Percentiles rank a stretch among this genome's conserved stretches.
Evolutionary conservation across 106 monocot species (phyloP).

Genomic region (Acorus calamus): DNA sequence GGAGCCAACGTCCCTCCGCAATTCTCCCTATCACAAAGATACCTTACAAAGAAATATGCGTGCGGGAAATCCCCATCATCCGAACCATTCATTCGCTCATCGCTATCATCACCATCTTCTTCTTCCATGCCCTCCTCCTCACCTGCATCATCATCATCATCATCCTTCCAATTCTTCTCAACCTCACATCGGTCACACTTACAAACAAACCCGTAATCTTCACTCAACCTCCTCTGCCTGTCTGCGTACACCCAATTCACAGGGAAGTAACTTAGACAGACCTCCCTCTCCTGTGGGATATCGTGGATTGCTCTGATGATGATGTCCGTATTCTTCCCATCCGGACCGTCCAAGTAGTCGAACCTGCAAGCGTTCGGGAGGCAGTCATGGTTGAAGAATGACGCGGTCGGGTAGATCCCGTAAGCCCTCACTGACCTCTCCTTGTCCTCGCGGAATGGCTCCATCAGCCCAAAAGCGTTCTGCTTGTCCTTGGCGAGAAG

Average conservation of each 20-base stretch:
- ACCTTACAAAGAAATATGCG: constrained; percentile 77
- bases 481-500: constrained; percentile 54
- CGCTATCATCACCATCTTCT: constrained; percentile 11
- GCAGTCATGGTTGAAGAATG: constrained; percentile 88
- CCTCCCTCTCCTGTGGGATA: constrained; percentile 63
- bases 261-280: constrained; percentile 85
- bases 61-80: constrained; percentile 53
- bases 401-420: constrained; percentile 59
- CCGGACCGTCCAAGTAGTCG: constrained; percentile 48
- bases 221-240: constrained; percentile 57
- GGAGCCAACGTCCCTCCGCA: constrained; percentile 92
- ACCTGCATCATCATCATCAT: constrained; percentile 21
- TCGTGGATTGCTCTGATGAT: constrained; percentile 66
- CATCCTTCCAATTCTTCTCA: constrained; percentile 78
- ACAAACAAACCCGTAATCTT: constrained; percentile 81
- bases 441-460: constrained; percentile 18
- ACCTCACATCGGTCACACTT: constrained; percentile 70
- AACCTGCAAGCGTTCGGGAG: constrained; percentile 88
- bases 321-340: constrained; percentile 35
- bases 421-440: constrained; percentile 43
- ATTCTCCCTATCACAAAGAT: constrained; percentile 49
- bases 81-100: constrained; percentile 5
- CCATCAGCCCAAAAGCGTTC: constrained; percentile 79
- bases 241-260: constrained; percentile 64
- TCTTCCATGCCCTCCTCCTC: constrained; percentile 14